Percentiles rank a stretch among this genome's conserved stretches.
These are phyloP conservation scores for Botrytis byssoidea DNA, from an alignment of 2,329 filamentous ascomycete species.

Conservation along the genomic window DNA sequence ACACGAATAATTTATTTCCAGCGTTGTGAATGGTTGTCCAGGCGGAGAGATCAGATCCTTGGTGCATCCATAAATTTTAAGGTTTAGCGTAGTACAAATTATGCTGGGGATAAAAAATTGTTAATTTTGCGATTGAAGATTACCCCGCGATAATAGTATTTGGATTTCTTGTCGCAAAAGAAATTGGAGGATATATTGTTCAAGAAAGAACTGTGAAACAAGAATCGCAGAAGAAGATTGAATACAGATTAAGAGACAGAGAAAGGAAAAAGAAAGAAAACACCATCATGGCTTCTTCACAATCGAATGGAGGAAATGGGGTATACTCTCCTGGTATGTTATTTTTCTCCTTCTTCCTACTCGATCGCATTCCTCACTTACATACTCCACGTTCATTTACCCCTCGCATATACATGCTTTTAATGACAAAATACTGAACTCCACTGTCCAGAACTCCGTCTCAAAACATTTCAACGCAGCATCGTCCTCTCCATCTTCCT, in stretches of 20 bases:
- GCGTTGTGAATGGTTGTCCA: background rate
- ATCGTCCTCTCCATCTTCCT: conserved; percentile 81
- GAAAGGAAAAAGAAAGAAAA: background rate
- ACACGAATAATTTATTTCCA: background rate
- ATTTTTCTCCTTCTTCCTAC: background rate
- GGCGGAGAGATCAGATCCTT: background rate
- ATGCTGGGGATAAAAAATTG: conserved; percentile 13
- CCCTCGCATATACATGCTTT: background rate
- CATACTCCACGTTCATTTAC: no score
- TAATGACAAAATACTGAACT: background rate
- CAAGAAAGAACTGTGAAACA: background rate
- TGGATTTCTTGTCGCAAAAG: background rate
- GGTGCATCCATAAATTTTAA: background rate
- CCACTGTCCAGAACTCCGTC: conserved; percentile 40
- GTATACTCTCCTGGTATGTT: conserved; percentile 15
- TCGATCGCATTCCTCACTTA: background rate
- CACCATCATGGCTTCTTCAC: background rate
- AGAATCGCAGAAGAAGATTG: background rate
- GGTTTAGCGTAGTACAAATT: background rate
- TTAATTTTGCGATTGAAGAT: background rate
- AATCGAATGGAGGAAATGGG: conserved; percentile 8
- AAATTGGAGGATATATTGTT: background rate
- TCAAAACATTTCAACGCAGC: conserved; percentile 76
- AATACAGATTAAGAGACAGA: background rate
- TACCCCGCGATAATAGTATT: background rate